Conservation (phyloP, 805 yeast genomes). For the Wickerhamomyces canadensis region DNA sequence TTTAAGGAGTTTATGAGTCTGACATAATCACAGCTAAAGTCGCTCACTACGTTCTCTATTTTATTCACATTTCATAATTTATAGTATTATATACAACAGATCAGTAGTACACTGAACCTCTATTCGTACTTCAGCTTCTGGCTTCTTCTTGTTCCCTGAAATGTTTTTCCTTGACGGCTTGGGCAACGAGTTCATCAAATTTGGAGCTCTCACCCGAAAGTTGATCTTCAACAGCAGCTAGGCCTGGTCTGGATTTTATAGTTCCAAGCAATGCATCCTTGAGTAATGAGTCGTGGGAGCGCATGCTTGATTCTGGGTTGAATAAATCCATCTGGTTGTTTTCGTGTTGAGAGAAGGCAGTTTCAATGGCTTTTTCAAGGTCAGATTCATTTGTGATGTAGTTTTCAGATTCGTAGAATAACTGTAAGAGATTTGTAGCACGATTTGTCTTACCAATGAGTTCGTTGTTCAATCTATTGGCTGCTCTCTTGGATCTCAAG, state of each 20-base stretch:
- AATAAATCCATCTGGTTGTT: not conserved
- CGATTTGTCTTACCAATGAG: conserved; percentile 46
- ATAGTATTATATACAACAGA: not conserved
- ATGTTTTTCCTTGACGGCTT: conserved; percentile 3
- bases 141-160: not conserved
- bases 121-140: too few species aligned
- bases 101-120: too few species aligned
- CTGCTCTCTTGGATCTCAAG: conserved; percentile 52
- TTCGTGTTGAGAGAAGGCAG: conserved; percentile 39
- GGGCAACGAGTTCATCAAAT: conserved; percentile 22
- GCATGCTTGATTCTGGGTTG: conserved; percentile 11
- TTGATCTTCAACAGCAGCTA: conserved; percentile 30
- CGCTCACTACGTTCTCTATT: not conserved
- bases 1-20: not conserved
- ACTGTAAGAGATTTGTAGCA: conserved; percentile 54
- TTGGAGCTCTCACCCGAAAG: conserved; percentile 27
- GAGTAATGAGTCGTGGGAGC: conserved; percentile 18
- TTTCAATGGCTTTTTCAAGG: conserved; percentile 50
- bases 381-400: conserved; percentile 72
- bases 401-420: conserved; percentile 64
- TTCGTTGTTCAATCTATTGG: conserved; percentile 58
- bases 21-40: not conserved
- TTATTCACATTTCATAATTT: conserved; percentile 1
- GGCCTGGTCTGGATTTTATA: conserved; percentile 28
- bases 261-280: conserved; percentile 34